Evolutionary conservation across 108 stramenopile species (phyloP).

Genomic region (Pseudonitzschia pungens): DNA sequence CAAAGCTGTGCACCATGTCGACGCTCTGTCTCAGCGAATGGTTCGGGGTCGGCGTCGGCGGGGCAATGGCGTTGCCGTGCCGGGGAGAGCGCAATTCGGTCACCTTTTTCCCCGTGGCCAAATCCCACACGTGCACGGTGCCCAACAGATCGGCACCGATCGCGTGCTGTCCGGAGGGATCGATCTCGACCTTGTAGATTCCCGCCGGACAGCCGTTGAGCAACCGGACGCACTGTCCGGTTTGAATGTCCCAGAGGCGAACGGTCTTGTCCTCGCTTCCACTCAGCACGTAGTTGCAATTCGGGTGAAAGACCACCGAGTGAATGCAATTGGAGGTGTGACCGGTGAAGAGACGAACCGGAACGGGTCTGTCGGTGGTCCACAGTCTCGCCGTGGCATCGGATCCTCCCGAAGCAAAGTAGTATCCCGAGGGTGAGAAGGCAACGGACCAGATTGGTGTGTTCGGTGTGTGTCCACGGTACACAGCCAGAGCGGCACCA

Average conservation of each 20-base stretch:
- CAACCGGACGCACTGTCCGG: slow-evolving; percentile 88
- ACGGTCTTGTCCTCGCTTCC: slow-evolving; percentile 91
- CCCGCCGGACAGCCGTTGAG: slow-evolving; percentile 79
- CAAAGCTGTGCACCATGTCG: slow-evolving; percentile 58
- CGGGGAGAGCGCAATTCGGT: slow-evolving; percentile 52
- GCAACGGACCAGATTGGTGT: slow-evolving; percentile 82
- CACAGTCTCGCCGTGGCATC: slow-evolving; percentile 94
- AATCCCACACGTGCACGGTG: slow-evolving; percentile 80
- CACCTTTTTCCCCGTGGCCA: slow-evolving; percentile 75
- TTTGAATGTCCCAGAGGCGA: slow-evolving; percentile 94
- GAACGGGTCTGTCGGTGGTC: slow-evolving; percentile 86
- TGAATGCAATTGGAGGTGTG: slow-evolving; percentile 89
- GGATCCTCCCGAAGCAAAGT: slow-evolving; percentile 91
- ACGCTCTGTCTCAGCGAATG: not conserved
- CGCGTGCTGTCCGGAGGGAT: slow-evolving; percentile 73
- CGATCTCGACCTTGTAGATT: slow-evolving; percentile 64
- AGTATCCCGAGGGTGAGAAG: slow-evolving; percentile 91
- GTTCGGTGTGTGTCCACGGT: slow-evolving; percentile 78
- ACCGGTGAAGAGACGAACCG: slow-evolving; percentile 91
- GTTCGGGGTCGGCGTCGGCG: not conserved
- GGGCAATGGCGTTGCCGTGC: not conserved
- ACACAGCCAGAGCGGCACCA: slow-evolving; percentile 82
- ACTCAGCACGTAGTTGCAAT: slow-evolving; percentile 91
- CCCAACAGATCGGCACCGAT: slow-evolving; percentile 73
- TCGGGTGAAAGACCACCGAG: slow-evolving; percentile 92